Conservation (phyloP, 2,329 filamentous ascomycete species). For the Penicillium sp. region DNA sequence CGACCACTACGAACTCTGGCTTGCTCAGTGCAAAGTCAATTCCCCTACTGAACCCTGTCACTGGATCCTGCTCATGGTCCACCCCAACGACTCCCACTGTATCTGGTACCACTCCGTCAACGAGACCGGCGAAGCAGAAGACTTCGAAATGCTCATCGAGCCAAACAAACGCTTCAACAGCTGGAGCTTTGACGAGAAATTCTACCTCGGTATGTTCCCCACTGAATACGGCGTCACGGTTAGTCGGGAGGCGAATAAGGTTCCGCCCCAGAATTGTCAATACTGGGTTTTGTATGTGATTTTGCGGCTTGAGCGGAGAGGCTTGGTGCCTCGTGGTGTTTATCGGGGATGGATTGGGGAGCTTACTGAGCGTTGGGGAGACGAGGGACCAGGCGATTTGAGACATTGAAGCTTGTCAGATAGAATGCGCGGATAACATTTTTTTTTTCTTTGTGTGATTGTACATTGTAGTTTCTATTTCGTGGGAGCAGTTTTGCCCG, state of each 20-base stretch:
- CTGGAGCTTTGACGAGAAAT: neutral
- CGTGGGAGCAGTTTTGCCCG: neutral
- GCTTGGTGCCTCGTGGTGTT: neutral
- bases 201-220: neutral
- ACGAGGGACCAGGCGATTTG: neutral
- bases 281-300: neutral
- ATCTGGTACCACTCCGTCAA: neutral
- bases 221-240: neutral
- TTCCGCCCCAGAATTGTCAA: slow-evolving; percentile 2
- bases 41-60: neutral
- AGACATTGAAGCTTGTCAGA: neutral
- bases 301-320: neutral
- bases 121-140: neutral
- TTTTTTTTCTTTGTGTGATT: too few species aligned
- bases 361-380: neutral
- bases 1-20: neutral
- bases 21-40: neutral
- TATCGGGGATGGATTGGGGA: neutral
- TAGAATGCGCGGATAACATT: too few species aligned
- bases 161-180: neutral
- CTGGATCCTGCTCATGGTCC: neutral
- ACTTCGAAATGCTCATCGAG: neutral
- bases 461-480: neutral
- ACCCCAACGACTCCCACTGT: neutral
- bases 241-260: neutral